A percentile compares a stretch with the other conserved stretches of the same genome.
Evolutionary conservation across 352 stramenopile species (phyloP).

Genomic region (Achlya hypogyna): DNA sequence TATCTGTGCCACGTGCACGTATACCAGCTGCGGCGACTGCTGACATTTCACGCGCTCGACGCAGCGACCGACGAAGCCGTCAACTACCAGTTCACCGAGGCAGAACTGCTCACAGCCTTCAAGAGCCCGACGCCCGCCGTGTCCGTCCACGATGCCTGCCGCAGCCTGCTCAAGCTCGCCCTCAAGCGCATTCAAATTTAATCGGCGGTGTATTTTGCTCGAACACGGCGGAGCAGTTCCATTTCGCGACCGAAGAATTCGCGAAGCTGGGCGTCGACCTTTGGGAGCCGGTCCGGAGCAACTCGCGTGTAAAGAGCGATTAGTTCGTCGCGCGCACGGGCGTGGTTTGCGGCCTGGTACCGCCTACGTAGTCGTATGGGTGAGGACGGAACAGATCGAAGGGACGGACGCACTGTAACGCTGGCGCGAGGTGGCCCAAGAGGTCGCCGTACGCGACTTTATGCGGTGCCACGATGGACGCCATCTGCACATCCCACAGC

Average conservation of each 20-base stretch:
- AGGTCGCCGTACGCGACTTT: conserved; percentile 27
- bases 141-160: not conserved
- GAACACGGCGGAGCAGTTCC: conserved; percentile 30
- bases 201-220: conserved; percentile 27
- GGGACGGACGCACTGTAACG: conserved; percentile 20
- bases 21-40: conserved; percentile 10
- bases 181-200: conserved; percentile 17
- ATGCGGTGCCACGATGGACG: not conserved
- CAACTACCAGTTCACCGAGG: conserved; percentile 18
- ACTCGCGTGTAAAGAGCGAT: conserved; percentile 32
- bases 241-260: conserved; percentile 43
- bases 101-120: conserved; percentile 3
- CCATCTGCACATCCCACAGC: conserved; percentile 25
- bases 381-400: not conserved
- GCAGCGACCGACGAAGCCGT: not conserved
- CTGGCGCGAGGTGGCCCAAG: conserved; percentile 25
- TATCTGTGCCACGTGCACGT: conserved; percentile 16
- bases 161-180: conserved; percentile 12
- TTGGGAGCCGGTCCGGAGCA: conserved; percentile 43
- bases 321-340: conserved; percentile 25
- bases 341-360: conserved; percentile 28
- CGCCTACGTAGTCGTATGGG: not conserved
- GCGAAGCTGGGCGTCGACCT: conserved; percentile 39
- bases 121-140: not conserved
- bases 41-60: conserved; percentile 16